Evolutionary conservation across 495 filamentous ascomycete genomes (phyloP).

Genomic region (Daldinia grandis): DNA sequence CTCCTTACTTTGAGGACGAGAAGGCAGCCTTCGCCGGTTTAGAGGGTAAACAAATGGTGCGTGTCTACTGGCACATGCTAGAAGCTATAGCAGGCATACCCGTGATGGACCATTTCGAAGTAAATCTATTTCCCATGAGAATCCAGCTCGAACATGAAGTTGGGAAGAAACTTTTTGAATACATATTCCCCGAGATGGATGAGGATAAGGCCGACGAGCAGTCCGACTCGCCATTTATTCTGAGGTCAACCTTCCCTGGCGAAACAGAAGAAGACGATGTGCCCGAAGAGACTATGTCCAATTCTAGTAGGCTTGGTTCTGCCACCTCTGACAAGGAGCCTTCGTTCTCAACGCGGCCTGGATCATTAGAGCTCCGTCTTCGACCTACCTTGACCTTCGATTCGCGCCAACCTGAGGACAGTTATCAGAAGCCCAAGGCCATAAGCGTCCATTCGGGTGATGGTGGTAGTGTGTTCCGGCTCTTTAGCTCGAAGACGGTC

Average conservation of each 20-base stretch:
- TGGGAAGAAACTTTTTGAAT: constrained; percentile 94
- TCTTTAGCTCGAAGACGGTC: constrained; percentile 59
- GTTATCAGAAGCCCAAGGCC: constrained; percentile 58
- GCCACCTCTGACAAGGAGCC: constrained; percentile 48
- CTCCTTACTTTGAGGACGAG: constrained; percentile 78
- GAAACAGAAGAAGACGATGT: constrained; percentile 71
- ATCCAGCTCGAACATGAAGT: constrained; percentile 94
- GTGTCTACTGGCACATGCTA: constrained; percentile 95
- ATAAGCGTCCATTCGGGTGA: constrained; percentile 59
- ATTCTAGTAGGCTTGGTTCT: constrained; percentile 44
- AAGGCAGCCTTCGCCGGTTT: constrained; percentile 61
- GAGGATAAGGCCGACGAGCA: constrained; percentile 55
- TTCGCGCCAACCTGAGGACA: constrained; percentile 49
- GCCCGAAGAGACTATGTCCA: constrained; percentile 51
- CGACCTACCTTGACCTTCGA: constrained; percentile 77
- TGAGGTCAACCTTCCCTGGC: constrained; percentile 76
- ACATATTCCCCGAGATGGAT: constrained; percentile 85
- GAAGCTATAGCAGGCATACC: constrained; percentile 98
- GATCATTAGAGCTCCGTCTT: constrained; percentile 78
- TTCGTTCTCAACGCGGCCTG: constrained; percentile 63
- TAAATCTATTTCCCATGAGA: constrained; percentile 90
- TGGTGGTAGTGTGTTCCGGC: constrained; percentile 59
- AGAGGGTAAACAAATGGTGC: constrained; percentile 74
- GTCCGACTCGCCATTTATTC: constrained; percentile 79
- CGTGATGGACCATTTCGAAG: constrained; percentile 96